Percentiles rank a stretch among this genome's conserved stretches.
phyloP scores from a whole-genome alignment of 345 rosid genomes.

The Aquilaria malaccensis region DNA sequence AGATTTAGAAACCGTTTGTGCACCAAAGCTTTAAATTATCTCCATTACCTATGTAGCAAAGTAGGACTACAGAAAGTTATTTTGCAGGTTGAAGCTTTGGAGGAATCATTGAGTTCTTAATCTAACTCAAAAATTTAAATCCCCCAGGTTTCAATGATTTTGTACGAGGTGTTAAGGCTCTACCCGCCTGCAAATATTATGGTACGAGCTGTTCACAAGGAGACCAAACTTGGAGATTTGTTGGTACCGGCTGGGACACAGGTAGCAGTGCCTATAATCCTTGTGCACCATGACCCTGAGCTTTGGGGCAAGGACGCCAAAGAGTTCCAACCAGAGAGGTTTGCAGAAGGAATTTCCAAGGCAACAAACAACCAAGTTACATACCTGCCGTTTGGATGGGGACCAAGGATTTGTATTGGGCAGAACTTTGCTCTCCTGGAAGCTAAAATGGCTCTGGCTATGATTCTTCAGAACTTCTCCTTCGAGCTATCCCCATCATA shows the following conservation, averaged over 20 bases:
- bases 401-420: constrained; percentile 56
- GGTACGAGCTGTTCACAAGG: background rate
- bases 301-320: constrained; percentile 35
- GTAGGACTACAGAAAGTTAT: constrained; percentile 17
- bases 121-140: background rate
- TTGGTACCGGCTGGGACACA: constrained; percentile 11
- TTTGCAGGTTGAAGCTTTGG: background rate
- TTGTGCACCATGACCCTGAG: constrained; percentile 18
- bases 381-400: constrained; percentile 48
- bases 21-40: no score
- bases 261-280: constrained; percentile 4
- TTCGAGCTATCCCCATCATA: constrained; percentile 48
- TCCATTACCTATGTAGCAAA: no score
- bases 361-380: constrained; percentile 44
- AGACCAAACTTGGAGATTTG: constrained; percentile 13
- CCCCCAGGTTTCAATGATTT: constrained; percentile 22
- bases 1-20: no score
- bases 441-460: constrained; percentile 41
- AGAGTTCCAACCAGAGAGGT: constrained; percentile 53
- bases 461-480: constrained; percentile 41
- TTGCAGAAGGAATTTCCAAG: constrained; percentile 38
- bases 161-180: constrained; percentile 25
- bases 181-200: constrained; percentile 10
- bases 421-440: constrained; percentile 56
- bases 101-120: background rate